phyloP scores from a whole-genome alignment of 202 grass and related monocot genomes.

The Setaria viridis region DNA sequence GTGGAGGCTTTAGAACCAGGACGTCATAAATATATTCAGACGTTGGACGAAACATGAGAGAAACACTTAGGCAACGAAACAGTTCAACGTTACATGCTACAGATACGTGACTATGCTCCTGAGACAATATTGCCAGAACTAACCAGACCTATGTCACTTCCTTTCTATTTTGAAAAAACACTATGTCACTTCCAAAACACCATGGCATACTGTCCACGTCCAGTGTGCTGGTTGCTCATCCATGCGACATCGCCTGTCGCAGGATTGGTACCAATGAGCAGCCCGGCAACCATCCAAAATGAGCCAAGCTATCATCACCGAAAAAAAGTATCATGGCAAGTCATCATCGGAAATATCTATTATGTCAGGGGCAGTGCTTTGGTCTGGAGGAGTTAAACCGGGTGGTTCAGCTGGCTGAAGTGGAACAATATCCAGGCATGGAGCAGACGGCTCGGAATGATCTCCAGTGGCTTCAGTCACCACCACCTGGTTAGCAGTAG shows the following conservation, averaged over 20 bases:
- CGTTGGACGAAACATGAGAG: too few species aligned
- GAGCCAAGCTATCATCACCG: not conserved
- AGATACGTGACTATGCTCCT: not conserved
- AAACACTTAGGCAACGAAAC: not conserved
- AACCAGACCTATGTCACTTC: too few species aligned
- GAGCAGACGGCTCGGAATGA: conserved; percentile 22
- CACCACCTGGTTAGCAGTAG: not conserved
- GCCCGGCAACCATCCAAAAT: not conserved
- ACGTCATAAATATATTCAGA: too few species aligned
- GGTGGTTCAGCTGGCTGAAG: conserved; percentile 12
- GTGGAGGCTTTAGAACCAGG: too few species aligned
- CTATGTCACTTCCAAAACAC: not conserved
- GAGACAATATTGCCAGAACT: not conserved
- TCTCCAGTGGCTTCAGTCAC: not conserved
- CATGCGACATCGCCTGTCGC: not conserved
- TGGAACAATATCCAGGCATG: conserved; percentile 30
- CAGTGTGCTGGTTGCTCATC: not conserved
- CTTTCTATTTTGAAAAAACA: too few species aligned
- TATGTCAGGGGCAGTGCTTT: conserved; percentile 10
- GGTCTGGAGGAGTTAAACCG: not conserved
- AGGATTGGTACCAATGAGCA: conserved; percentile 3
- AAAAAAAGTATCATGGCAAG: conserved; percentile 11
- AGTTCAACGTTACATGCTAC: not conserved
- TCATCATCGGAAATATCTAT: conserved; percentile 57
- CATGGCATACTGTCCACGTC: not conserved